A percentile compares a stretch with the other conserved stretches of the same genome.
Evolutionary conservation across 441 rosid genomes (phyloP).

Genomic region (Arabidopsis hybrid): DNA sequence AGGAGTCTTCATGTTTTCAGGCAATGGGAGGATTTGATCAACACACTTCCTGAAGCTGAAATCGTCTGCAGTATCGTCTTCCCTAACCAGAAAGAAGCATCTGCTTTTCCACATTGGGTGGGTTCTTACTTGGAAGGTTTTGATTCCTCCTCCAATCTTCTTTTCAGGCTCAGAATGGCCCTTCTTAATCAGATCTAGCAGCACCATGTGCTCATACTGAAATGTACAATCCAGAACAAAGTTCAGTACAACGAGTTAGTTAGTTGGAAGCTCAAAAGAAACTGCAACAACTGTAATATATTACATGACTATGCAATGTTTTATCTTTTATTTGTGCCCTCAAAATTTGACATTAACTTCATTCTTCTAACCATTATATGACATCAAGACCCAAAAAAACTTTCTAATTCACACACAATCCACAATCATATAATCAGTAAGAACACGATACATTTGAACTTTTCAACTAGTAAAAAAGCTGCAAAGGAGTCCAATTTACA

Average conservation of each 20-base stretch:
- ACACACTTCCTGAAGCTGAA: conserved; percentile 94
- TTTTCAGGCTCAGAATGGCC: conserved; percentile 74
- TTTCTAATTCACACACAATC: conserved; percentile 13
- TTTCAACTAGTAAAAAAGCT: neutral
- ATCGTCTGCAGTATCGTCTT: conserved; percentile 75
- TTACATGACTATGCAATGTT: neutral
- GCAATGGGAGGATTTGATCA: conserved; percentile 80
- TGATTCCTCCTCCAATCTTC: conserved; percentile 78
- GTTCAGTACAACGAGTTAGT: conserved; percentile 1
- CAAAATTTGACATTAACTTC: neutral
- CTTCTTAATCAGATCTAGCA: conserved; percentile 77
- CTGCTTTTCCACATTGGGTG: conserved; percentile 77
- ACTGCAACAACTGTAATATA: neutral
- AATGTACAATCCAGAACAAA: conserved; percentile 16
- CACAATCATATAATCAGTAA: neutral
- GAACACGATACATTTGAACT: neutral
- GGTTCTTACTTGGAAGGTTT: conserved; percentile 66
- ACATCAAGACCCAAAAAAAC: conserved; percentile 1
- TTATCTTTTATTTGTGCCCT: neutral
- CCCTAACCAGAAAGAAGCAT: conserved; percentile 81
- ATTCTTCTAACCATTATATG: conserved; percentile 5
- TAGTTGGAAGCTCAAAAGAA: conserved; percentile 8
- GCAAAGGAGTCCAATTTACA: neutral
- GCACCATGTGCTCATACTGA: conserved; percentile 78
- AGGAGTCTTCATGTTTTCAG: conserved; percentile 75